phyloP scores from a whole-genome alignment of 768 basidiomycete species.

The Fistulinella prunicolor region DNA sequence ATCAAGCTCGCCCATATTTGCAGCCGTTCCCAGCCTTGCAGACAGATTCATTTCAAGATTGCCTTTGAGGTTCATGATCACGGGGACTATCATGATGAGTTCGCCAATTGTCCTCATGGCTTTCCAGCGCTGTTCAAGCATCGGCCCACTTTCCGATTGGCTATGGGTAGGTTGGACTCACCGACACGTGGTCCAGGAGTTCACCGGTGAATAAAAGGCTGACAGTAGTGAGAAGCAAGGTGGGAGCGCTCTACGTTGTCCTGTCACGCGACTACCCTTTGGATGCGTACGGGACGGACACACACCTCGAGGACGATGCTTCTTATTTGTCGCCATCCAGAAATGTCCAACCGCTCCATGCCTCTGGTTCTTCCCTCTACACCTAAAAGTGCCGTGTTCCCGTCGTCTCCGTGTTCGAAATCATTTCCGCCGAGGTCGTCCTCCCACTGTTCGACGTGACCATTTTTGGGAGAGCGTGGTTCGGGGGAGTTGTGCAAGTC shows the following conservation, averaged over 20 bases:
- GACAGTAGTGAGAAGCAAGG: conserved; percentile 77
- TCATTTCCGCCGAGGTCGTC: conserved; percentile 12
- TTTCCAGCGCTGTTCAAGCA: conserved; percentile 65
- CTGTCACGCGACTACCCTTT: conserved; percentile 2
- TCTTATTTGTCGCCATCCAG: conserved; percentile 53
- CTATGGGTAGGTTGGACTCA: conserved; percentile 35
- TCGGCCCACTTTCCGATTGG: conserved; percentile 4
- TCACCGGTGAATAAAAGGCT: conserved; percentile 90
- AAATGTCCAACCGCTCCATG: conserved; percentile 21
- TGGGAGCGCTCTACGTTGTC: conserved; percentile 70
- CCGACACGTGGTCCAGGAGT: conserved; percentile 82
- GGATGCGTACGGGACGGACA: conserved; percentile 5
- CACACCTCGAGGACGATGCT: conserved; percentile 71
- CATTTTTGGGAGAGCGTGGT: conserved; percentile 19
- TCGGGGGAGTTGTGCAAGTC: conserved; percentile 28
- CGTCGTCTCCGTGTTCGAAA: conserved; percentile 38
- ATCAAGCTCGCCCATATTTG: conserved; percentile 92
- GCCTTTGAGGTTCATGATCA: conserved; percentile 94
- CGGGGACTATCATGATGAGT: conserved; percentile 94
- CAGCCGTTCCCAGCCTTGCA: conserved; percentile 90
- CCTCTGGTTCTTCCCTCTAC: conserved; percentile 29
- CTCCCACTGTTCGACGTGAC: conserved; percentile 21
- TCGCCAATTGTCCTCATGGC: conserved; percentile 91
- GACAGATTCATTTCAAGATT: conserved; percentile 99
- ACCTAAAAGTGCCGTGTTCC: conserved; percentile 44